Evolutionary conservation across 768 basidiomycete species (phyloP), one percentile per base, ranked within the genome.

Genomic region (Kwoniella botswanensis): DNA sequence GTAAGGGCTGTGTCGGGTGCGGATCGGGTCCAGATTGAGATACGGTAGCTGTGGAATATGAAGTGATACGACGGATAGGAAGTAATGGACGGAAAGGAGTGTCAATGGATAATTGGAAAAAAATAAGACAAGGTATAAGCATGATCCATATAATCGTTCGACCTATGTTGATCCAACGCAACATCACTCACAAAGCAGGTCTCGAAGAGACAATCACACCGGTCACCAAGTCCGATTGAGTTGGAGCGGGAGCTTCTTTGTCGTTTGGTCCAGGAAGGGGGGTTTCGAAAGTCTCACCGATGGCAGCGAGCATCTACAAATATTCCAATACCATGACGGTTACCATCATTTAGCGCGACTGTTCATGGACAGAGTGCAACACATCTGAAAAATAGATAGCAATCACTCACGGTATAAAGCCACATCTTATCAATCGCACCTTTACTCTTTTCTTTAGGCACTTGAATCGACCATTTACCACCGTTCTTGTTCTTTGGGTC

Each of bases 201-300:
- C 97, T 91, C 55, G 93, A 90, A 4, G 93, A 95, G 57, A 98
- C 91, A 77, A 99, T 98, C 63, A 97, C 94, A 61, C 94, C 94
- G 0, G 95, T 98, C 63, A 88, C 85, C 60, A 87, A 75, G 70
- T 85, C 82, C 76, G 91, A 90, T 75, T 93, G 86, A 22, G 42
- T 61, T 18, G 76, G 74, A n/a, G 68, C 62, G 10, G 64, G 54
- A 26, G 64, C 26, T 24, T 63, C 58, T 44, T 71, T 71, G 44
- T 77, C 75, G 18, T 68, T 73, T 17, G 71, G 57, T 17, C 73
- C 71, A 12, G 76, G 67, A 59, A 93, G 88, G 65, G 90, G 88
- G 17, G 95, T 93, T 84, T 98, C 97, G 83, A 97, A 98, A 0
- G 94, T 99, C 85, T 99, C 97, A 64, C 97, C 97, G 75, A 99